phyloP scores from a whole-genome alignment of 106 monocot species.

The Xerophyta viscosa region DNA sequence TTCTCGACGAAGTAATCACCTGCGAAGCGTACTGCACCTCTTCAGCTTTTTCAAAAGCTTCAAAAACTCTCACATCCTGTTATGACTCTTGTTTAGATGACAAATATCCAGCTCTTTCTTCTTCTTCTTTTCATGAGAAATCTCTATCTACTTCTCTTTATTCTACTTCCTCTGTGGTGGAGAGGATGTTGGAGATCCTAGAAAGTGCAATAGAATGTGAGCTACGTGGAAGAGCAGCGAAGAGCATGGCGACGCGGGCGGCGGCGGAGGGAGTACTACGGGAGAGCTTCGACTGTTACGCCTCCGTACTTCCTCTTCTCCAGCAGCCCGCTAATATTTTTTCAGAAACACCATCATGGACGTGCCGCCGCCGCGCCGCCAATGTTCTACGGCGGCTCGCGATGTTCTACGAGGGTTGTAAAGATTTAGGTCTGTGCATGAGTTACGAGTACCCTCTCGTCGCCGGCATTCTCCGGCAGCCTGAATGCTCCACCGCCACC shows the following conservation, averaged over 20 bases:
- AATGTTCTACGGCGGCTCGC: constrained; percentile 2
- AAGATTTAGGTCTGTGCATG: constrained; percentile 3
- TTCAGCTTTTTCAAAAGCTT: not conserved
- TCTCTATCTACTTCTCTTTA: no score
- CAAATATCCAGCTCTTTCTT: no score
- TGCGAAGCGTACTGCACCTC: not conserved
- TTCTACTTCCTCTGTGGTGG: no score
- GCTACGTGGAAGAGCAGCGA: not conserved
- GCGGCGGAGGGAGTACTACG: constrained; percentile 10
- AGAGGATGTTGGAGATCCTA: not conserved
- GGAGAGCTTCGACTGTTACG: constrained; percentile 10
- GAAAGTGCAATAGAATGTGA: constrained; percentile 13
- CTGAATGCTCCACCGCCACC: no score
- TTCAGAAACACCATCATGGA: constrained; percentile 3
- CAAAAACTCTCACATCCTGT: not conserved
- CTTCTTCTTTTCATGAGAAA: no score
- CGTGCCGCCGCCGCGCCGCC: constrained; percentile 5
- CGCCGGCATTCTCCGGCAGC: no score
- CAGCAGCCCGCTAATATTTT: constrained; percentile 1
- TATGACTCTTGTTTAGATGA: no score
- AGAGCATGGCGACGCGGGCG: not conserved
- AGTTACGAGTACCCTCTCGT: constrained; percentile 16
- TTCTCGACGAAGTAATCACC: constrained; percentile 6
- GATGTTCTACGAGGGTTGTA: constrained; percentile 11
- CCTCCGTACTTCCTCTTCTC: not conserved